Evolutionary conservation across 192 early-diverging fungal species (phyloP), one percentile per base, ranked within the genome.

Genomic region (Jimgerdemannia flammicorona): DNA sequence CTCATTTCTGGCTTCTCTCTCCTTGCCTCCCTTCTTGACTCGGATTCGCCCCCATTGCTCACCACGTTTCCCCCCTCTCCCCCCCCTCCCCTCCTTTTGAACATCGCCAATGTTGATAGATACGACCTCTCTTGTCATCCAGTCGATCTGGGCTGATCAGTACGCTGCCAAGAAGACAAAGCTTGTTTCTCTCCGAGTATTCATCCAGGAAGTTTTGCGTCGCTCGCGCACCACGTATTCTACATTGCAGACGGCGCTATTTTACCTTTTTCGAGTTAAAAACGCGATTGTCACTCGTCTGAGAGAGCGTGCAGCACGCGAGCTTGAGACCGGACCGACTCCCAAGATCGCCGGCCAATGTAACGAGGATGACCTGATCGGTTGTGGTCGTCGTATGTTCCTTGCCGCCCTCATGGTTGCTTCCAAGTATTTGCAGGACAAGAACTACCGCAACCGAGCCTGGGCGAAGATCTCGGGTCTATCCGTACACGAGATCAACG

Each of bases 401-500:
- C 81, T 96, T 9, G 89, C 92, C 19, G 86, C 94, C 1, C 81
- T 98, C 39, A 93, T 98, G 68, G 83, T 92, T 49, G 94, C 97
- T 6, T 94, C 93, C 72, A 98, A 98, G 76, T 96, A 91, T 77
- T 87, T 93, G 65, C 88, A 89, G 74, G 97, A 98, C 86, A 89
- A 89, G 70, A 91, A 90, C 64, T 98, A 95, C 78, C 87, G 90
- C 10, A 97, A 95, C 86, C 85, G 83, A 73, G 91, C 94, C 8
- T 98, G 97, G 97, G 84, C 94, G 69, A 93, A 93, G 84, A 93
- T 97, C 66, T 94, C 93, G 17, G 91, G 92, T 54, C 87, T 98
- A 4, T 81, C 88, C 3, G 85, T 93, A 43, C 70, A 79, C 7
- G 93, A 98, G 82, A 91, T 98, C 70, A 93, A 92, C 79, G 84